phyloP scores from a whole-genome alignment of 805 yeast species.

The Yarrowia sp. region DNA sequence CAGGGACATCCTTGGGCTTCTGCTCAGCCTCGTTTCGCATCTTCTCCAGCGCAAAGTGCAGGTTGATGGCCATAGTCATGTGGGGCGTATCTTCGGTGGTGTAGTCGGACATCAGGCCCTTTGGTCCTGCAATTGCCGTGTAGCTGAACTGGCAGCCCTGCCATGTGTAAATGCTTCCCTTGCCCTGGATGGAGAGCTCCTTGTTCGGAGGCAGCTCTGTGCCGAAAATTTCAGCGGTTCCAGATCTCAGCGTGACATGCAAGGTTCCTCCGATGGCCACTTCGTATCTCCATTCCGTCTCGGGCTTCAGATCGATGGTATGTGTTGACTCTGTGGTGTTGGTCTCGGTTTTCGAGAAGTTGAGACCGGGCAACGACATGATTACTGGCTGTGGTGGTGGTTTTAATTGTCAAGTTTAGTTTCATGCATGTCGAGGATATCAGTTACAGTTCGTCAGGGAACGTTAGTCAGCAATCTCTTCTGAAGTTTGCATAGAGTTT shows the following conservation, averaged over 20 bases:
- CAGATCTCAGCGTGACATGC: constrained; percentile 54
- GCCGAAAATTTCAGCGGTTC: constrained; percentile 88
- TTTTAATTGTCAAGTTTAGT: neutral
- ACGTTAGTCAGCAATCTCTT: neutral
- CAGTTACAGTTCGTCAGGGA: neutral
- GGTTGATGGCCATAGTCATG: constrained; percentile 59
- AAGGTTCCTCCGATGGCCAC: constrained; percentile 53
- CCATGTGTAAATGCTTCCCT: constrained; percentile 56
- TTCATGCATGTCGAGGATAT: neutral
- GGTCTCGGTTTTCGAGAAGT: neutral
- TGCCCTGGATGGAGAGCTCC: constrained; percentile 58
- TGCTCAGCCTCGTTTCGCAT: constrained; percentile 38
- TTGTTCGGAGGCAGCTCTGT: constrained; percentile 79
- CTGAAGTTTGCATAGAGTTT: neutral
- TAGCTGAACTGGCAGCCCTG: constrained; percentile 65
- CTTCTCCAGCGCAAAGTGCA: constrained; percentile 74
- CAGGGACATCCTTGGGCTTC: constrained; percentile 27
- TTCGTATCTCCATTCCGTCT: constrained; percentile 76
- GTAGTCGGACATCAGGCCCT: constrained; percentile 47
- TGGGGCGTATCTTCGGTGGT: constrained; percentile 63
- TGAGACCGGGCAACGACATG: constrained; percentile 31
- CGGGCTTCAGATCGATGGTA: constrained; percentile 34
- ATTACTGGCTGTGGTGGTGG: neutral
- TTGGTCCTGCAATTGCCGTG: constrained; percentile 34
- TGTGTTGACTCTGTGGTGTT: constrained; percentile 13